Conservation (phyloP, 192 early-diverging fungal species). For the Linnemannia exigua region DNA sequence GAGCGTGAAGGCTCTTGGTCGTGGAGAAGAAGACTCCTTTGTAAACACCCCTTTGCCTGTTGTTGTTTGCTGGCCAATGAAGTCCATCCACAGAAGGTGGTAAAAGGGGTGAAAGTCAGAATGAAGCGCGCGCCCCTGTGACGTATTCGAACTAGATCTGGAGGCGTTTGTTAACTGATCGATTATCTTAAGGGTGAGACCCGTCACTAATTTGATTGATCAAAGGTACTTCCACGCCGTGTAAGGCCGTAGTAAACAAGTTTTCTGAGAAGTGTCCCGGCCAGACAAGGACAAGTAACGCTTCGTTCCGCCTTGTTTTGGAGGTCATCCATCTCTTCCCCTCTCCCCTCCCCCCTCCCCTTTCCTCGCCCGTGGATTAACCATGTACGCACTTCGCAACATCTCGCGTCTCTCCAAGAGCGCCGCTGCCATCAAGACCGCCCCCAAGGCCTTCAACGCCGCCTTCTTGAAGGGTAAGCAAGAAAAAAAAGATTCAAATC, state of each 20-base stretch:
- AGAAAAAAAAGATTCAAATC: constrained; percentile 9
- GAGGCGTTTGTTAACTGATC: no score
- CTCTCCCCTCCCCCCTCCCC: constrained; percentile 34
- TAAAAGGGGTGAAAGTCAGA: neutral
- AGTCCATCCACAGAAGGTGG: neutral
- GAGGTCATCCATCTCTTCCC: constrained; percentile 46
- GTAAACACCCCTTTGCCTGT: no score
- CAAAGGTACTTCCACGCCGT: neutral
- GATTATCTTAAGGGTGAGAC: neutral
- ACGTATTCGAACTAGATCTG: no score
- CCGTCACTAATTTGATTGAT: neutral
- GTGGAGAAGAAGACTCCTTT: neutral
- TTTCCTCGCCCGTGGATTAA: constrained; percentile 46
- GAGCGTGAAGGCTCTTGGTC: neutral
- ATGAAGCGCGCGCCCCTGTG: no score
- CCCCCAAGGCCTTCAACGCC: constrained; percentile 60
- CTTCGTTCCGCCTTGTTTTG: constrained; percentile 33
- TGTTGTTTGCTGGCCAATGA: neutral
- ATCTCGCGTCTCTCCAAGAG: constrained; percentile 61
- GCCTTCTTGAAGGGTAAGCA: constrained; percentile 62
- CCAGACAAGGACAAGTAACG: neutral
- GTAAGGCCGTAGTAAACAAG: neutral
- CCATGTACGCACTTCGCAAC: constrained; percentile 61
- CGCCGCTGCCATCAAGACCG: constrained; percentile 58
- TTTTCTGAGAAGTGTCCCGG: neutral